Evolutionary conservation across 345 rosid species (phyloP).

Genomic region (Eucalyptus coolabah): DNA sequence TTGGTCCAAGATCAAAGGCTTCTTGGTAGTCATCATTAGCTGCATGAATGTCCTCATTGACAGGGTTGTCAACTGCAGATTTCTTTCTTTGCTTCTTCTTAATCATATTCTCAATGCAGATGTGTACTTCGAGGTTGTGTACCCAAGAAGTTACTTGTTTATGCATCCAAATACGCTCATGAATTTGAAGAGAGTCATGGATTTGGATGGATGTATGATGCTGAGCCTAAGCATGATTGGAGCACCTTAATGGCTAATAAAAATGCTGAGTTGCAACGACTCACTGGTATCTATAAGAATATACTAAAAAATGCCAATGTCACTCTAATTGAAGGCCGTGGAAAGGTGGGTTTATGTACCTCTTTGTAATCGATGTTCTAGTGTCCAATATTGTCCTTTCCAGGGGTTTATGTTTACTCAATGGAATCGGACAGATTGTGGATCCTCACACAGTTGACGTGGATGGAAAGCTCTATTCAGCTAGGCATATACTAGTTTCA

Average conservation of each 20-base stretch:
- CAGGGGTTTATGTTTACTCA: neutral
- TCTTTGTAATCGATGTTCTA: neutral
- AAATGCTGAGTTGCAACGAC: constrained; percentile 85
- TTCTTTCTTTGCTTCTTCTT: neutral
- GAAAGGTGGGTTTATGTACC: constrained; percentile 43
- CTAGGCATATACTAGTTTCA: constrained; percentile 68
- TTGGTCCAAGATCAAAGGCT: neutral
- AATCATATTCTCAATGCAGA: constrained; percentile 9
- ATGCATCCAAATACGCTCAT: constrained; percentile 74
- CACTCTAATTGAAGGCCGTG: constrained; percentile 82
- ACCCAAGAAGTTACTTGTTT: constrained; percentile 91
- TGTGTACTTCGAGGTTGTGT: constrained; percentile 98
- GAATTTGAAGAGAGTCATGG: constrained; percentile 93
- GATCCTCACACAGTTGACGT: constrained; percentile 85
- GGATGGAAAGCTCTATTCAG: constrained; percentile 67
- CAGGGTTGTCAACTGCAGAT: neutral
- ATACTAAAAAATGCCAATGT: constrained; percentile 61
- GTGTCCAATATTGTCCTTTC: neutral
- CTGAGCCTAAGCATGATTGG: constrained; percentile 89
- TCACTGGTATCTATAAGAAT: constrained; percentile 80
- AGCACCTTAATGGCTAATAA: constrained; percentile 85
- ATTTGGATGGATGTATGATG: constrained; percentile 78
- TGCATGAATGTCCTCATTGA: neutral
- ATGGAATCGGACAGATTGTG: constrained; percentile 32
- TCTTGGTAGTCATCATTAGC: neutral